phyloP scores from a whole-genome alignment of 208 protist species.

The Crithidia brevicula region DNA sequence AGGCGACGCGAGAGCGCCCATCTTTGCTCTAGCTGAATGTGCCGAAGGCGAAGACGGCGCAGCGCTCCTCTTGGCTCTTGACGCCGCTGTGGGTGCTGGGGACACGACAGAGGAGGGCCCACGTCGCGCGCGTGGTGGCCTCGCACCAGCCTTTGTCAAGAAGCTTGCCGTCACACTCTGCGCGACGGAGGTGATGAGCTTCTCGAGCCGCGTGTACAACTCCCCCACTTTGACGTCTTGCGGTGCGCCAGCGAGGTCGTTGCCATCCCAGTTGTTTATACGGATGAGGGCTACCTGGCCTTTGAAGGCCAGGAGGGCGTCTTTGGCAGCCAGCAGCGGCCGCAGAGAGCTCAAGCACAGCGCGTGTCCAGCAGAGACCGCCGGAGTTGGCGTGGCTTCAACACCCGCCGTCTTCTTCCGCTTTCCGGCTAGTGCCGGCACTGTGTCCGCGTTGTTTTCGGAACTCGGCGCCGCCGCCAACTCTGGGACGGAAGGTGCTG shows the following conservation, averaged over 20 bases:
- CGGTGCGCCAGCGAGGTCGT: conserved; percentile 58
- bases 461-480: not conserved
- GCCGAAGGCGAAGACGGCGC: too few species aligned
- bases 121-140: conserved; percentile 14
- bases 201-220: conserved; percentile 46
- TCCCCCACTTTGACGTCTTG: conserved; percentile 49
- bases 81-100: too few species aligned
- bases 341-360: conserved; percentile 49
- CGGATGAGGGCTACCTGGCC: conserved; percentile 46
- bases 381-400: not conserved
- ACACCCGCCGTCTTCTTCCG: not conserved
- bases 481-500: not conserved
- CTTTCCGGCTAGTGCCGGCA: not conserved
- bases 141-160: conserved; percentile 41
- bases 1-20: not conserved
- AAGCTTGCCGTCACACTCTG: conserved; percentile 71
- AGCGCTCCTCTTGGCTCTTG: too few species aligned
- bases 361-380: conserved; percentile 5
- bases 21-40: too few species aligned
- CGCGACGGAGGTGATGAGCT: conserved; percentile 45
- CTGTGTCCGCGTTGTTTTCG: not conserved
- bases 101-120: not conserved
- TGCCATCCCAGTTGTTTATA: conserved; percentile 54
- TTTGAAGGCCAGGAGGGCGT: conserved; percentile 32
- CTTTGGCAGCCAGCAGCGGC: conserved; percentile 55